Base-by-base conservation (phyloP, 176 grass and related monocot genomes). In the Aegilops speltoides region DNA sequence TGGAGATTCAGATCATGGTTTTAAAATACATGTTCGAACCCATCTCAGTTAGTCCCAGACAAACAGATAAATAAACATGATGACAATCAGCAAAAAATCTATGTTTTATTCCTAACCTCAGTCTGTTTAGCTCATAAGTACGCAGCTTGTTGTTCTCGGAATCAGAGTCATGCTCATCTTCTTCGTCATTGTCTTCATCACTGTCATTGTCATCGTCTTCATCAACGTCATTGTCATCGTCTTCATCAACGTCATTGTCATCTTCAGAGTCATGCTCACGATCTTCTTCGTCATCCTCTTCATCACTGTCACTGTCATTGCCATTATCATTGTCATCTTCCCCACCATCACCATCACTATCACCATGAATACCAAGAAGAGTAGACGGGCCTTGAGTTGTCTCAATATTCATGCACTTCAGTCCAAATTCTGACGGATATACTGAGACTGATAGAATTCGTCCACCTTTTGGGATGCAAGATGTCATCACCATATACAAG, bases 401-500 rank as follows among this genome's bases (percentile, higher is more conserved):
- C 86, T 98, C 96, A 86, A 91, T 94, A 73, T 94, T 90, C 90
- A 95, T 91, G 84, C 90, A 95, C 37, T 98, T 82, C 22, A 98
- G 62, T 65, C 93, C 96, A 88, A 95, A 98, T 83, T 98, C 93
- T 78, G 91, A 94, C 68, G 91, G 93, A 92, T 95, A 98, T 41
- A 98, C 52, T 29, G 88, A 80, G 5, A 98, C 93, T 31, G 91
- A 90, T 65, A 83, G 76, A 90, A 95, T 78, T 29, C 81, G 86
- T 14, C 96, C 96, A 65, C 86, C 93, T 80, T 94, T 93, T 41
- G 91, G 93, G 22, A 92, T 59, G 61, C 86, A 94, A 62, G 91
- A 94, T 85, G 66, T 94, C 93, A 98, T 95, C 68, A 95, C 90
- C 80, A 98, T 89, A 94, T 95, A 92, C 25, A 98, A 48, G 85